These are phyloP conservation scores for Closterium sp. DNA, from an alignment of 139 green algal species.

Conservation along the genomic window DNA sequence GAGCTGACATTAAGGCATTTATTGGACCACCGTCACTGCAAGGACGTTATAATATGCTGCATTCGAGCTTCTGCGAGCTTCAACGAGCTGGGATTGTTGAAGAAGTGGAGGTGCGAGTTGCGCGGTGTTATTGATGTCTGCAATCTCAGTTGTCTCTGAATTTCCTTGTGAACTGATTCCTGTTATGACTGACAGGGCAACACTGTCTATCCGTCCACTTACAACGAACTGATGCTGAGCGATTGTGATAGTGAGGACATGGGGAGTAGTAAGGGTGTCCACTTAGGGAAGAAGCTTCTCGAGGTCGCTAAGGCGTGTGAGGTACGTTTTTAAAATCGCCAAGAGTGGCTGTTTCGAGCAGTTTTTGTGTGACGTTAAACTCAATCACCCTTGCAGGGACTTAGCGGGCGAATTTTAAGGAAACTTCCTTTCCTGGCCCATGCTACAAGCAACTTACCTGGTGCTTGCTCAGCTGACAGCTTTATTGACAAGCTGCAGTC, in stretches of 20 bases:
- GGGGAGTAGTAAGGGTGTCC: neutral
- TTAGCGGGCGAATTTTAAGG: constrained; percentile 20
- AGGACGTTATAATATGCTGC: constrained; percentile 45
- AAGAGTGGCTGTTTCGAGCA: neutral
- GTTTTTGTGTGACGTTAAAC: neutral
- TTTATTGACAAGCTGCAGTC: neutral
- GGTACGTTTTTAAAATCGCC: neutral
- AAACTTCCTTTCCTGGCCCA: constrained; percentile 37
- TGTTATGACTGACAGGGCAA: neutral
- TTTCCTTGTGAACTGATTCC: neutral
- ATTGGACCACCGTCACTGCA: constrained; percentile 71
- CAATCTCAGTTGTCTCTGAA: neutral
- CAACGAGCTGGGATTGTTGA: constrained; percentile 38
- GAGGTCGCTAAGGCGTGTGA: neutral
- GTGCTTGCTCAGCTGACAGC: neutral
- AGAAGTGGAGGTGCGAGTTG: neutral
- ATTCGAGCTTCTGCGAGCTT: constrained; percentile 32
- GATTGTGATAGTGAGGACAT: neutral
- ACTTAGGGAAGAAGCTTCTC: neutral
- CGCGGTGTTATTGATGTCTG: neutral
- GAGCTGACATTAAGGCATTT: constrained; percentile 94
- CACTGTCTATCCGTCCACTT: neutral
- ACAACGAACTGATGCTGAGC: neutral
- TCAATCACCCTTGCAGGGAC: neutral
- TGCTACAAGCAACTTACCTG: neutral